Base-by-base conservation (phyloP, 306 rosid genomes). In the Clitoria ternatea region DNA sequence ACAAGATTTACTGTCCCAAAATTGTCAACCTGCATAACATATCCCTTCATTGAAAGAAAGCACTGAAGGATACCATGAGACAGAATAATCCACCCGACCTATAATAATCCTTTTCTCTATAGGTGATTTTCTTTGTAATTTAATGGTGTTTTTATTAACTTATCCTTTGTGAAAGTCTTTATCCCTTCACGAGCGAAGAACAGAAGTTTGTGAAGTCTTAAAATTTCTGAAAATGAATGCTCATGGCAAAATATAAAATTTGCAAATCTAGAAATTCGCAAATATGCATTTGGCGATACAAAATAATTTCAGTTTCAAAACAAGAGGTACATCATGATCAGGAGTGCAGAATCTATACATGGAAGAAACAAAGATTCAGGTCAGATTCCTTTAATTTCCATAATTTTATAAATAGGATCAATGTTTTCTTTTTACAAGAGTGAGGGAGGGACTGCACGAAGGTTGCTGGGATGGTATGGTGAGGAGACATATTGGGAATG, bases 1-100 rank as follows among this genome's bases (percentile, higher is more conserved):
- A 90, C 97, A 39, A 94, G 98, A 81, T 87, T 94, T 24, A 89
- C 97, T 0, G 97, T 89, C 74, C 98, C 97, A 61, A 85, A 85
- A 71, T 94, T 90, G 77, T 94, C 98, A 80, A 94, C 96, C 98
- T 94, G 86, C 56, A 82, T 14, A 35, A 61, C 22, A 69, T n/a
- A 47, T 3, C 17, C 6, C 7, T 6, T 72, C 36, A 7, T 64
- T 35, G 49, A 50, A 68, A 52, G 71, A 72, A 36, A 78, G 35
- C 22, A 30, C 35, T 8, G 66, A 29, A 18, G 15, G 47, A 44
- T 45, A 69, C 33, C 44, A 66, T 56, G n/a, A 17, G 33, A 44
- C 57, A 65, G 37, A 52, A 29, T 59, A 73, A 22, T 19, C 60
- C 53, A 59, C 32, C 66, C 66, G 48, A 5, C 65, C 70, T 37